These are phyloP conservation scores for Populus euphratica DNA, from an alignment of 345 rosid species.

Conservation along the genomic window DNA sequence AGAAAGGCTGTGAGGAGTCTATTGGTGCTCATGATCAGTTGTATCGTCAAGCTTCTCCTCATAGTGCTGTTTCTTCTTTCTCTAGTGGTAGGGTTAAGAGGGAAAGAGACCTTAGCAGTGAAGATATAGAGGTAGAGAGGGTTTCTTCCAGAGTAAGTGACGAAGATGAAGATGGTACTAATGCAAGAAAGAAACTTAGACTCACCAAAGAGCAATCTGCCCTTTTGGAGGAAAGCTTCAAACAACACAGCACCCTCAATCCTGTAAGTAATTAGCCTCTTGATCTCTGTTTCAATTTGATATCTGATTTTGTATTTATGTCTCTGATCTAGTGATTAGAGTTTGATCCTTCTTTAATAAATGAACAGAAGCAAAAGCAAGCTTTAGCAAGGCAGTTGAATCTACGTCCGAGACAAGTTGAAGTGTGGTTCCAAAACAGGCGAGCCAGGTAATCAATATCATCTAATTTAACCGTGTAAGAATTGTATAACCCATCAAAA, in stretches of 20 bases:
- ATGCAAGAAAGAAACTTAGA: conserved; percentile 61
- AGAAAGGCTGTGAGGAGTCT: conserved; percentile 15
- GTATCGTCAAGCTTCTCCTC: conserved; percentile 55
- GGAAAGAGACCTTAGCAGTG: conserved; percentile 52
- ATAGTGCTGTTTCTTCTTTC: conserved; percentile 27
- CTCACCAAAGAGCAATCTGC: conserved; percentile 49
- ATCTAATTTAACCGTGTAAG: background rate
- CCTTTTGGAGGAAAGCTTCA: conserved; percentile 50
- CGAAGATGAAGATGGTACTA: conserved; percentile 43
- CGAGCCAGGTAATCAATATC: conserved; percentile 66
- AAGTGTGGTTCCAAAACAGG: conserved; percentile 99
- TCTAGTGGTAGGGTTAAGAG: conserved; percentile 30
- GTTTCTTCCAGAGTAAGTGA: conserved; percentile 24
- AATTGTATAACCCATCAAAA: background rate
- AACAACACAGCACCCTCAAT: conserved; percentile 49
- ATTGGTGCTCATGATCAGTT: conserved; percentile 15
- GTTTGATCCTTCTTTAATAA: background rate
- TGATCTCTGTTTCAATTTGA: background rate
- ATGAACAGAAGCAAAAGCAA: conserved; percentile 59
- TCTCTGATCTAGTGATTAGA: background rate
- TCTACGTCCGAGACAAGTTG: conserved; percentile 87
- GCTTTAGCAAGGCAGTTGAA: conserved; percentile 77
- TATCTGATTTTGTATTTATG: background rate
- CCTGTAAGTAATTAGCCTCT: conserved; percentile 38
- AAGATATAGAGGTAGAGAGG: conserved; percentile 22